phyloP scores from a whole-genome alignment of 345 rosid genomes.

The Isatis tinctoria region DNA sequence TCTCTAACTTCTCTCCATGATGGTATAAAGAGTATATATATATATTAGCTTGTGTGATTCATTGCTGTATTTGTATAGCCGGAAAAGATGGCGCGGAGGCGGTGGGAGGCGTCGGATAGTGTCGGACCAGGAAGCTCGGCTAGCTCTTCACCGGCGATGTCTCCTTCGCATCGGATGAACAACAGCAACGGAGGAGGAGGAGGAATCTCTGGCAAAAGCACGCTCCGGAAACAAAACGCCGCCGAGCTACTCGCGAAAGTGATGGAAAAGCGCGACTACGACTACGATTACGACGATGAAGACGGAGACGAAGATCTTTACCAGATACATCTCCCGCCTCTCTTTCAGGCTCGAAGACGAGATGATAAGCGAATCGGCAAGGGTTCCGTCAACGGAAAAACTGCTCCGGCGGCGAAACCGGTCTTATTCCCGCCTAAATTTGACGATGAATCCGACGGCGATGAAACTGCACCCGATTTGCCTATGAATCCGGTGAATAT shows the following conservation, averaged over 20 bases:
- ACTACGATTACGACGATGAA: constrained; percentile 49
- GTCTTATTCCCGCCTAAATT: background rate
- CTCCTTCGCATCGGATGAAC: constrained; percentile 70
- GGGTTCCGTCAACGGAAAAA: constrained; percentile 39
- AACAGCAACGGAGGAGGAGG: constrained; percentile 23
- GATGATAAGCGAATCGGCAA: constrained; percentile 23
- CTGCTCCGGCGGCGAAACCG: constrained; percentile 48
- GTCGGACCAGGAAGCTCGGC: constrained; percentile 66
- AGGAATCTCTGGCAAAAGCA: constrained; percentile 42
- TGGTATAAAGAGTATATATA: background rate
- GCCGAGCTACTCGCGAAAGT: constrained; percentile 90
- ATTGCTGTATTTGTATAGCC: background rate
- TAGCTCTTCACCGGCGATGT: constrained; percentile 78
- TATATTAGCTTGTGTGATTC: background rate
- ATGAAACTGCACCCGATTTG: background rate
- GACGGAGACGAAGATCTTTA: constrained; percentile 57
- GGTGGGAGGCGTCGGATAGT: constrained; percentile 55
- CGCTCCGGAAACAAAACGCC: constrained; percentile 91
- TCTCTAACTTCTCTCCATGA: background rate
- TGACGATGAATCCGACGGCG: constrained; percentile 9
- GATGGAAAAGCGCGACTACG: constrained; percentile 75
- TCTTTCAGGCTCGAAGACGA: constrained; percentile 21
- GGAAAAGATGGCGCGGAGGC: constrained; percentile 64
- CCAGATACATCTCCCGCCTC: constrained; percentile 38
- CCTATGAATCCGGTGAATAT: background rate